Conservation (phyloP, 805 yeast genomes). For the Kuraishia floccosa region DNA sequence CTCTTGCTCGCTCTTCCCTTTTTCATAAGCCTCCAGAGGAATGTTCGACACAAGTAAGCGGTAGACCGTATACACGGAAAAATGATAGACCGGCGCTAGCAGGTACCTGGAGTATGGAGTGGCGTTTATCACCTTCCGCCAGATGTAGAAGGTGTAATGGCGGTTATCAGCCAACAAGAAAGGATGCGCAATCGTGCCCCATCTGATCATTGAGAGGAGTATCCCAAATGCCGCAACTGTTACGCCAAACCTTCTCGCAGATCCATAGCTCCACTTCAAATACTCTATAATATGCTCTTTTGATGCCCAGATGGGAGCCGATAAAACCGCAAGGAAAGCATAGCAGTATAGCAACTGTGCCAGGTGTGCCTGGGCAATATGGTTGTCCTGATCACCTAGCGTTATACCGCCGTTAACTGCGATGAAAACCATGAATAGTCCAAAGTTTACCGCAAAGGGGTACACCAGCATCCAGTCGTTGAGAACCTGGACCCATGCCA, state of each 20-base stretch:
- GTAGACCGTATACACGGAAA: slow-evolving; percentile 19
- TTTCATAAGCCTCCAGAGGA: slow-evolving; percentile 1
- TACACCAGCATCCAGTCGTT: slow-evolving; percentile 18
- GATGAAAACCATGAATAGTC: slow-evolving; percentile 45
- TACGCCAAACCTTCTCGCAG: slow-evolving; percentile 5
- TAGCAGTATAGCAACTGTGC: slow-evolving; percentile 78
- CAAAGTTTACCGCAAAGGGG: slow-evolving; percentile 45
- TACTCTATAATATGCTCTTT: slow-evolving; percentile 27
- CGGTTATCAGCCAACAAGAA: slow-evolving; percentile 89
- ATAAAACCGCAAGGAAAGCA: slow-evolving; percentile 49
- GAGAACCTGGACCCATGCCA: slow-evolving; percentile 7
- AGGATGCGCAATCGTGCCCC: slow-evolving; percentile 74
- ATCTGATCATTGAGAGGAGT: slow-evolving; percentile 36
- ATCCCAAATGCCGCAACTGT: slow-evolving; percentile 13
- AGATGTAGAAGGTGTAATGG: slow-evolving; percentile 83
- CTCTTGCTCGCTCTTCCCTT: slow-evolving; percentile 1
- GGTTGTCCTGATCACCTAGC: slow-evolving; percentile 86
- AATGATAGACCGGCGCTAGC: slow-evolving; percentile 64
- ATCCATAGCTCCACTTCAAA: slow-evolving; percentile 16
- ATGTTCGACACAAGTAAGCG: slow-evolving; percentile 11
- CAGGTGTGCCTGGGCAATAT: slow-evolving; percentile 55
- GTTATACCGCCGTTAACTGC: slow-evolving; percentile 73
- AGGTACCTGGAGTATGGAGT: slow-evolving; percentile 33
- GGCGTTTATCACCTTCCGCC: slow-evolving; percentile 50
- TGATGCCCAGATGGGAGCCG: slow-evolving; percentile 67